Conservation (phyloP, 225 moss, liverwort and hornwort genomes). For the Marchantia polymorpha region DNA sequence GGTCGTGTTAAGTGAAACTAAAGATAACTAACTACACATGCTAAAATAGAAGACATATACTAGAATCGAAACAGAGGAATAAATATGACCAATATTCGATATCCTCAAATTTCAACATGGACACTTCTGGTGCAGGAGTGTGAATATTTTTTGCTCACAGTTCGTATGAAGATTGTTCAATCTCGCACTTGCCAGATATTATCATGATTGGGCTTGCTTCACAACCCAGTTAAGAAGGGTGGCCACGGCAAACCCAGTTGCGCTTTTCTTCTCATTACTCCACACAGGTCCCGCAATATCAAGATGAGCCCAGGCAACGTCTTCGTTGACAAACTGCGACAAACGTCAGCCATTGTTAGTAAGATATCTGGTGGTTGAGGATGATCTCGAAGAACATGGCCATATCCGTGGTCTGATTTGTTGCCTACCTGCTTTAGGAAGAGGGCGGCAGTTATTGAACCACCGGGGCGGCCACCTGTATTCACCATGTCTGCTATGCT, state of each 20-base stretch:
- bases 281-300: conserved; percentile 95
- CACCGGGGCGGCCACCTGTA: conserved; percentile 86
- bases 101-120: too few relatives aligned
- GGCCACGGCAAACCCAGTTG: conserved; percentile 87
- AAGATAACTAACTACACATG: too few relatives aligned
- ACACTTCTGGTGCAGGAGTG: too few relatives aligned
- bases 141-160: too few relatives aligned
- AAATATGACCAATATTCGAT: too few relatives aligned
- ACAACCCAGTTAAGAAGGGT: conserved; percentile 89
- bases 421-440: conserved; percentile 67
- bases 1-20: too few relatives aligned
- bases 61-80: too few relatives aligned
- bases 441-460: conserved; percentile 84
- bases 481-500: conserved; percentile 97
- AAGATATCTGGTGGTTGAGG: too few relatives aligned
- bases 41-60: too few relatives aligned
- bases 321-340: conserved; percentile 67
- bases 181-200: background rate
- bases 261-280: conserved; percentile 68
- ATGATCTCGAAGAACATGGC: too few relatives aligned
- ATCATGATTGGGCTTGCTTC: conserved; percentile 50
- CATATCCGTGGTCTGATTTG: too few relatives aligned
- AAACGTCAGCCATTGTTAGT: background rate
- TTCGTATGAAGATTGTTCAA: too few relatives aligned
- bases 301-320: conserved; percentile 86